phyloP scores from a whole-genome alignment of 352 stramenopile species.

The Phytophthora lateralis region DNA sequence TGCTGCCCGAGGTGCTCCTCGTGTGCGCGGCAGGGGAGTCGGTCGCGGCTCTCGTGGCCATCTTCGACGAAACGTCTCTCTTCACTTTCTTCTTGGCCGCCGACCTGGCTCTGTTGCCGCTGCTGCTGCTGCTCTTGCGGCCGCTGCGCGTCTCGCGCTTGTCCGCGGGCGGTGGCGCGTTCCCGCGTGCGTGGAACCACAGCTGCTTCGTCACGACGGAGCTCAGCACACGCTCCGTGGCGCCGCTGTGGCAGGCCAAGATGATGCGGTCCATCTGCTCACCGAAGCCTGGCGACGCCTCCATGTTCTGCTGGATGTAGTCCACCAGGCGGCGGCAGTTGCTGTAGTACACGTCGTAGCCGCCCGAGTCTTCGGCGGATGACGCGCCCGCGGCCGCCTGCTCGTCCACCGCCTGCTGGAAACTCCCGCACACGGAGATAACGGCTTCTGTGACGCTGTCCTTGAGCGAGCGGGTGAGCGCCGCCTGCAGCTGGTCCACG shows the following conservation, averaged over 20 bases:
- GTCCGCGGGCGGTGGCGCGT: conserved; percentile 1
- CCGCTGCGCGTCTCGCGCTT: background rate
- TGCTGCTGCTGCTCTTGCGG: conserved; percentile 1
- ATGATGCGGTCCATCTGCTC: conserved; percentile 77
- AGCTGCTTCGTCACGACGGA: conserved; percentile 70
- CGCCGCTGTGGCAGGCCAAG: conserved; percentile 65
- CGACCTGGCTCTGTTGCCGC: background rate
- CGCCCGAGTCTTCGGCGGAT: conserved; percentile 16
- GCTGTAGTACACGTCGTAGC: conserved; percentile 66
- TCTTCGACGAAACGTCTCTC: conserved; percentile 3
- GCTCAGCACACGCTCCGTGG: conserved; percentile 52
- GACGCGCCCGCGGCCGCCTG: conserved; percentile 1
- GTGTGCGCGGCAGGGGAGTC: conserved; percentile 28
- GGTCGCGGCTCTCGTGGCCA: conserved; percentile 13
- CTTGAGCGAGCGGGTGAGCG: conserved; percentile 51
- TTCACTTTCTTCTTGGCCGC: conserved; percentile 27
- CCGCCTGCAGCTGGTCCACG: conserved; percentile 39
- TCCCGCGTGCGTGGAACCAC: conserved; percentile 50
- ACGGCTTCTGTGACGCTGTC: conserved; percentile 58
- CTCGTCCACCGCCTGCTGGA: conserved; percentile 28
- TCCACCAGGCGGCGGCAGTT: conserved; percentile 62
- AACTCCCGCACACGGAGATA: conserved; percentile 52
- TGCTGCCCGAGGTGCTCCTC: conserved; percentile 16
- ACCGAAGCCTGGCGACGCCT: conserved; percentile 56
- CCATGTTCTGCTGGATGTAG: conserved; percentile 73